These are phyloP conservation scores for Plasmodium sp. DNA, from an alignment of 169 alveolate species.

Conservation along the genomic window DNA sequence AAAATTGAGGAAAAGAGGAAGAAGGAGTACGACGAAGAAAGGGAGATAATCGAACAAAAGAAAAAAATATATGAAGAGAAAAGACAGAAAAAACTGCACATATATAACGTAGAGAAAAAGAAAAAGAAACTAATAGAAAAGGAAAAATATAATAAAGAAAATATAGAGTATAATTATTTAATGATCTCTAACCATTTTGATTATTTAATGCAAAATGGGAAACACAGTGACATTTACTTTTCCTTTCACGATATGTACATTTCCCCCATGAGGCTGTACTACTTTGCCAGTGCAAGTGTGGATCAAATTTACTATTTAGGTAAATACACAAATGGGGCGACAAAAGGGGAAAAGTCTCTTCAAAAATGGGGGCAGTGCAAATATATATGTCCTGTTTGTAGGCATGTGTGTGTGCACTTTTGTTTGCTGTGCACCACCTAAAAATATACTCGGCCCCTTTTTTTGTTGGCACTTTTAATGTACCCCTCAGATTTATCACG, in stretches of 20 bases:
- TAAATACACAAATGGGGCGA: neutral
- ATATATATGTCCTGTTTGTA: neutral
- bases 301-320: slow-evolving; percentile 72
- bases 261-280: slow-evolving; percentile 74
- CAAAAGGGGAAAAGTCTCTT: neutral
- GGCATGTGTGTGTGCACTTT: neutral
- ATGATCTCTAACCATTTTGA: slow-evolving; percentile 41
- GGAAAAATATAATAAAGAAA: slow-evolving; percentile 45
- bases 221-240: slow-evolving; percentile 37
- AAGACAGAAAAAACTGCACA: slow-evolving; percentile 58
- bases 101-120: slow-evolving; percentile 48
- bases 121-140: slow-evolving; percentile 73
- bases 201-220: slow-evolving; percentile 53
- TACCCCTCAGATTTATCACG: slow-evolving; percentile 45
- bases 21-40: slow-evolving; percentile 53
- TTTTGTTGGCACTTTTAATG: neutral
- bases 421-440: neutral
- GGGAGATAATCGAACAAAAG: slow-evolving; percentile 36
- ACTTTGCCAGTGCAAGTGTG: slow-evolving; percentile 42
- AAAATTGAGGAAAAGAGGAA: slow-evolving; percentile 59
- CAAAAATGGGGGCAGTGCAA: neutral
- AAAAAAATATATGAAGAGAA: slow-evolving; percentile 74
- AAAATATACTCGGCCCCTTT: neutral
- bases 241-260: slow-evolving; percentile 68
- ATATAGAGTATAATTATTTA: slow-evolving; percentile 69